Evolutionary conservation across 192 early-diverging fungal species (phyloP), one percentile per base, ranked within the genome.

Genomic region (Gaertneriomyces sp.): DNA sequence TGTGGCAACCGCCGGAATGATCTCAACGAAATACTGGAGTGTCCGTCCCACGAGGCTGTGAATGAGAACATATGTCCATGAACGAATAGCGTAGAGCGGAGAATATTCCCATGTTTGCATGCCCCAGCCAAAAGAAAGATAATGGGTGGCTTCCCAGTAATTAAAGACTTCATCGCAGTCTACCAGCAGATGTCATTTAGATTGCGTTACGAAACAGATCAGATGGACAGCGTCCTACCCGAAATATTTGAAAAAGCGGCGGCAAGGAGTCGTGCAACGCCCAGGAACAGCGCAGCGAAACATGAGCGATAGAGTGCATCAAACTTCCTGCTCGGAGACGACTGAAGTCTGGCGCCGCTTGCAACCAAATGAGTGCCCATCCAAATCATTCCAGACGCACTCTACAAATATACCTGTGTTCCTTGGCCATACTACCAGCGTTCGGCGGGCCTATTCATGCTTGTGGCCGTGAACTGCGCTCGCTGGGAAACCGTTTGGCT

Each of bases 101-200:
- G 91, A 88, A 70, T 97, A 97, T 70, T 98, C 96, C 96, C 96
- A 98, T 8, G 96, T 97, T 74, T 96, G 90, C 53, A 92, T 81
- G 58, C 95, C 96, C 10, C 25, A 72, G 0, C 93, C 91, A 65
- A 91, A 85, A 40, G 89, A 83, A 25, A 95, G 70, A 62, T 91
- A 93, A 69, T 98, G 95, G 33, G 88, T 79, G 9, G 94, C 90
- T 71, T 98, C 96, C 93, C 92, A 97, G 77, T 93, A 98, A 79
- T 97, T 98, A 79, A 88, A 97, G 14, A 93, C 88, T 64, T 93
- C 92, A 64, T 94, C 92, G 74, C 92, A 94, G 68, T 94, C 92
- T 52, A 70, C 70, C 10, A 61, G 7, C 46, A 49, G 25, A 0
- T 33, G 25, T 33, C 25, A 33, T 33, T 33, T 33, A 33, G 70